These are phyloP conservation scores for Tolypocladium tropicale DNA, from an alignment of 2,329 filamentous ascomycete species.

Conservation along the genomic window DNA sequence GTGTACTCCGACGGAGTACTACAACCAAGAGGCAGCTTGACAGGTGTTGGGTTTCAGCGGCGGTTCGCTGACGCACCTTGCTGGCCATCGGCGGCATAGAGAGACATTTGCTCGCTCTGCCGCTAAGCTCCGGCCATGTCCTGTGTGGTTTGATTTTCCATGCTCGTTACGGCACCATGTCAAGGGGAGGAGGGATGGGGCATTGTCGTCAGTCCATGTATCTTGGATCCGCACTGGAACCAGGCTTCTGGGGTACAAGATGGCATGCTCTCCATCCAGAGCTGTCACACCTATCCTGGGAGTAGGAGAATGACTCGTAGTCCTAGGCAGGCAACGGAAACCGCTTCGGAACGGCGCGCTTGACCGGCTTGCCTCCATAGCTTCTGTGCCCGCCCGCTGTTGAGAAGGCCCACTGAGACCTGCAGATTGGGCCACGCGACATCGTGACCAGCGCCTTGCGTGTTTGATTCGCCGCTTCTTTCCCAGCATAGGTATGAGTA, in stretches of 20 bases:
- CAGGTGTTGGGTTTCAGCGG: no score
- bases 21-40: no score
- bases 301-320: no score
- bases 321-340: background rate
- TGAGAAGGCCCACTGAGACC: background rate
- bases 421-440: background rate
- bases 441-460: no score
- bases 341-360: background rate
- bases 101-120: background rate
- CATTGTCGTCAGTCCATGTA: no score
- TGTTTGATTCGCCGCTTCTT: no score
- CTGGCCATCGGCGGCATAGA: background rate
- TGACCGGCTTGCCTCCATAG: no score
- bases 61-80: background rate
- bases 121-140: background rate
- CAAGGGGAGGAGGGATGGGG: no score
- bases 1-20: no score
- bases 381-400: background rate
- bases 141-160: background rate
- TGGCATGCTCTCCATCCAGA: background rate
- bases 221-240: no score
- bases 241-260: background rate
- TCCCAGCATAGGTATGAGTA: no score
- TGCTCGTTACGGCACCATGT: no score
- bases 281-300: background rate